Evolutionary conservation across 257 asterid species (phyloP), one percentile per base, ranked within the genome.

Genomic region (Przewalskia tangutica): DNA sequence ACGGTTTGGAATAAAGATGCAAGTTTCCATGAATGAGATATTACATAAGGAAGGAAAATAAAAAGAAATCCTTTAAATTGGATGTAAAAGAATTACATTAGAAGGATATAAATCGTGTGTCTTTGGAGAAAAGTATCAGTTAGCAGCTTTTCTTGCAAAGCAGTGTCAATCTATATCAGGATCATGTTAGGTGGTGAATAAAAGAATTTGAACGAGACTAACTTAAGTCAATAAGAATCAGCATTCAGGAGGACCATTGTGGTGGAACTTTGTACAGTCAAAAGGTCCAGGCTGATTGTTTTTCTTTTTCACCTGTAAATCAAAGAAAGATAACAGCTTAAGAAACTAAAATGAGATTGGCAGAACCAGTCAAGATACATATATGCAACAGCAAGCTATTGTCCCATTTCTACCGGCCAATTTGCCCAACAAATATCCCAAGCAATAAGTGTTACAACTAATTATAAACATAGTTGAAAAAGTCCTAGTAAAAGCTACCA

Each of bases 181-280:
- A 73, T 48, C 62, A 63, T 46, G 83, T 23, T 80, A 64, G 55
- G 17, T 27, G 32, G 32, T 56, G 71, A 59, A 60, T 40, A n/a
- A 83, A 84, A 20, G 84, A 81, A 84, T 79, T 83, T 80, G 36
- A 63, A 71, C 38, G 86, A 66, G 83, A 84, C 93, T 88, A 84
- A 56, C 71, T 83, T 63, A 50, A 81, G 82, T 79, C 81, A 87
- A 84, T 78, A 85, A 67, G 89, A 81, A 67, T 88, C 90, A 16
- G 89, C 89, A 90, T 84, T 88, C 64, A 5, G 87, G 84, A 54
- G 89, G 90, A 62, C 23, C 78, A 79, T 50, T 77, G 85, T 83
- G 87, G 85, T 86, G 84, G 89, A 75, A 88, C 89, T 94, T 94
- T 80, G 98, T 95, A 82, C 98, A 95, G 89, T 95, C 98, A 81